Base-by-base conservation (phyloP, 1,139 yeast genomes). In the Kurtzmaniella quercitrusa region DNA sequence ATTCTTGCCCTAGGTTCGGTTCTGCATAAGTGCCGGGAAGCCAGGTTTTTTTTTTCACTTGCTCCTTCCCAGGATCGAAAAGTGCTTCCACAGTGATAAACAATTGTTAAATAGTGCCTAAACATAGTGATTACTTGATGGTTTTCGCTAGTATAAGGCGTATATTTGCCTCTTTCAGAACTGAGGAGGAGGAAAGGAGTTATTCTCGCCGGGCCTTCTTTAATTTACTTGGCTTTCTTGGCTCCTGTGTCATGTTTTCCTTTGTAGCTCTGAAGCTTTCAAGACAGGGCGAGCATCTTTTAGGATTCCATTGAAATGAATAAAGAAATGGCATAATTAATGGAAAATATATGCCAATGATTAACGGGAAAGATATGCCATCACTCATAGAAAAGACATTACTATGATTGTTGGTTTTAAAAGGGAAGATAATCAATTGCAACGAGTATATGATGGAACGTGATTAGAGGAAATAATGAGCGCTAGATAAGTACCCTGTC, bases 161-260 rank as follows among this genome's bases (percentile, higher is more conserved):
- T 45, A 83, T 88, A 41, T 88, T 88, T 60, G 84, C 91, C 37
- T 84, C 94, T 3, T 87, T 87, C 55, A 66, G 96, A 23, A 81
- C 94, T 2, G 95, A 86, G 52, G 95, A 88, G 52, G 95, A 88
- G 55, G 96, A 88, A 59, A 66, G 93, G 44, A 67, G 74, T 44
- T 84, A 82, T 54, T 86, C 95, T 0, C 70, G 96, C 41, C 75
- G 77, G 50, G 95, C 95, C 55, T 88, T 88, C 61, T 87, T 86
- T 68, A 85, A 87, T 51, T 70, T 88, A 36, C 69, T 88, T 39
- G 95, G 95, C 14, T 88, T 86, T 54, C 63, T 88, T 25, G 89
- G 93, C 1, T 79, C 91, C 12, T 86, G 95, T 59, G 91, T 86
- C 15, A 68, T 83, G 37, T 87, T 88, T 60, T 84, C 93, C 41